A percentile compares a stretch with the other conserved stretches of the same genome.
Evolutionary conservation across 306 rosid genomes (phyloP).

Genomic region (Cicer judaicum): DNA sequence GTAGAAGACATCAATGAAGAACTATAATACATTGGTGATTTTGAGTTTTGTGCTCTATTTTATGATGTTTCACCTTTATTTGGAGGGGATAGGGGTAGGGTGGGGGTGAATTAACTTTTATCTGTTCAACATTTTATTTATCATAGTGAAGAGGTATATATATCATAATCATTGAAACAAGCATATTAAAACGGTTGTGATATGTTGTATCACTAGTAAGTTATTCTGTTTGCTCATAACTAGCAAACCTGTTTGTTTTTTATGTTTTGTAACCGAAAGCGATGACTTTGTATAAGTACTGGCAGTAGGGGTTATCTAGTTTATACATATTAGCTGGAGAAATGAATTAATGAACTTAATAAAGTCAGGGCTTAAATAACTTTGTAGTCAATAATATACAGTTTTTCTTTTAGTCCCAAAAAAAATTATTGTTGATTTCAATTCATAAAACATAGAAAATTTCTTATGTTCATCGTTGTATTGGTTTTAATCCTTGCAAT

Average conservation of each 20-base stretch:
- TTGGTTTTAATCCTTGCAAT: background rate
- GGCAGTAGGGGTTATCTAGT: background rate
- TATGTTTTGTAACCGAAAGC: background rate
- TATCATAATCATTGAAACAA: constrained; percentile 11
- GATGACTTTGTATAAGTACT: constrained; percentile 15
- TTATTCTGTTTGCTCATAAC: constrained; percentile 14
- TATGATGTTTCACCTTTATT: background rate
- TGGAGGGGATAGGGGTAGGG: background rate
- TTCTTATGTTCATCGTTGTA: background rate
- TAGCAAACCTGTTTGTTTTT: background rate
- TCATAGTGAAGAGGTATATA: background rate
- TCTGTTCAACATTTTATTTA: constrained; percentile 7
- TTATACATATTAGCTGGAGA: constrained; percentile 11
- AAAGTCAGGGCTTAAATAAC: background rate
- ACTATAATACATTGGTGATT: constrained; percentile 10
- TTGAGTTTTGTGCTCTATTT: constrained; percentile 10
- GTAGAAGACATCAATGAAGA: constrained; percentile 16
- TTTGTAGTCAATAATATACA: background rate
- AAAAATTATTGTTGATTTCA: background rate
- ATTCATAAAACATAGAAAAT: background rate
- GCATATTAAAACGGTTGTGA: constrained; percentile 30
- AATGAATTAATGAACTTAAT: background rate
- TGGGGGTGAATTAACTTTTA: constrained; percentile 1
- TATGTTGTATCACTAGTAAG: constrained; percentile 1
- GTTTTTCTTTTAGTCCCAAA: background rate